Percentiles rank a stretch among this genome's conserved stretches.
Conservation (phyloP, 2,329 filamentous ascomycete species). For the Lecanicillium sp. region DNA sequence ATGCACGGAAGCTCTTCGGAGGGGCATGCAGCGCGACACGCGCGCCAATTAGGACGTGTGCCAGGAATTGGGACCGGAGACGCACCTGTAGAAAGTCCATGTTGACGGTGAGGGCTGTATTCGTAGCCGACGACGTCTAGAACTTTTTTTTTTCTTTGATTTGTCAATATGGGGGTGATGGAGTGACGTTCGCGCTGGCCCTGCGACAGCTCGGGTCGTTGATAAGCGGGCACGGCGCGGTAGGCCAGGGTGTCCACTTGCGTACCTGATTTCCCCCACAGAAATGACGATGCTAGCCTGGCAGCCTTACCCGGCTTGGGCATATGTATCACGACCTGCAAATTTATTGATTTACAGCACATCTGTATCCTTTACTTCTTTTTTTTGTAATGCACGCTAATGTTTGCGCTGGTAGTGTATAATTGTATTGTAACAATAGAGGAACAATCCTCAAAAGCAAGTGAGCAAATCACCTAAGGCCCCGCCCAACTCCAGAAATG, state of each 20-base stretch:
- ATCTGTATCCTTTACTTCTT: not conserved
- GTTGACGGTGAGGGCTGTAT: constrained; percentile 10
- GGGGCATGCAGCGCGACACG: not conserved
- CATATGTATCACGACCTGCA: too few species aligned
- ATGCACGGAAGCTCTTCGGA: not conserved
- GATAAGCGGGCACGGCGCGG: not conserved
- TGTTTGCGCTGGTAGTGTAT: not conserved
- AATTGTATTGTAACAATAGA: constrained; percentile 1
- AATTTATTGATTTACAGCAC: too few species aligned
- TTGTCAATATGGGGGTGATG: not conserved
- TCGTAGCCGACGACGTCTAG: constrained; percentile 10
- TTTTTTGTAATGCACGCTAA: not conserved
- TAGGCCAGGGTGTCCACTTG: constrained; percentile 13
- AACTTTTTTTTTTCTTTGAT: not conserved
- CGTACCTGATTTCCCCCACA: not conserved
- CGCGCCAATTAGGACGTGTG: not conserved
- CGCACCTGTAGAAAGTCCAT: constrained; percentile 44
- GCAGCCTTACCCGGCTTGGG: too few species aligned
- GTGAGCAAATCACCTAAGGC: not conserved
- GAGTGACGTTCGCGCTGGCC: not conserved
- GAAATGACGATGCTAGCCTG: too few species aligned
- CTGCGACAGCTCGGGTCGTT: not conserved
- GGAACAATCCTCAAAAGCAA: constrained; percentile 1
- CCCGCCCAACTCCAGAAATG: constrained; percentile 12
- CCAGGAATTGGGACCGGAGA: not conserved